A percentile compares a stretch with the other conserved stretches of the same genome.
These are phyloP conservation scores for Metarhizium sp. DNA, from an alignment of 2,329 filamentous ascomycete species.

Conservation along the genomic window DNA sequence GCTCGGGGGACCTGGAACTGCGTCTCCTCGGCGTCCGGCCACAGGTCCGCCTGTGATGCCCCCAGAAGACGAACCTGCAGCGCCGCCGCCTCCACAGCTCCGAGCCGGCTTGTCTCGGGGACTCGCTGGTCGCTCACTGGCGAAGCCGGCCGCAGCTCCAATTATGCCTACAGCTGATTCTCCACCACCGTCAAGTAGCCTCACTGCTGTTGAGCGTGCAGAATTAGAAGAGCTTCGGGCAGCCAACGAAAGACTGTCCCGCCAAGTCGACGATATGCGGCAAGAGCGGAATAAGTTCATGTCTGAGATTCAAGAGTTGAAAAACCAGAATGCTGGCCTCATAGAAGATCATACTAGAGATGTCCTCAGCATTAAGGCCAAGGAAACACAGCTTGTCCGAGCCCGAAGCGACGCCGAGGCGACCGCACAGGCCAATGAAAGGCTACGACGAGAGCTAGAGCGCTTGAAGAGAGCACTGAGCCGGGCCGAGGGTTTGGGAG, in stretches of 20 bases:
- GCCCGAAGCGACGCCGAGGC: conserved; percentile 84
- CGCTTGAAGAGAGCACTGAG: conserved; percentile 80
- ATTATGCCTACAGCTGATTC: conserved; percentile 42
- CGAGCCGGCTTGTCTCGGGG: conserved; percentile 65
- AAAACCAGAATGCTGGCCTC: conserved; percentile 91
- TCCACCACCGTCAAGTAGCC: conserved; percentile 51
- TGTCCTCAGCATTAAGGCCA: conserved; percentile 92
- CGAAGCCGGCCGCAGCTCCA: conserved; percentile 55
- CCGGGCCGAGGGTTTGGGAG: conserved; percentile 44
- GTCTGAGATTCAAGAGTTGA: conserved; percentile 86
- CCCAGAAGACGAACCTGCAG: conserved; percentile 47
- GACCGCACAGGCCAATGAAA: conserved; percentile 77
- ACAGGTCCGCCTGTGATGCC: conserved; percentile 38
- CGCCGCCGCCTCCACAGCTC: conserved; percentile 50
- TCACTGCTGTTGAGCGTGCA: conserved; percentile 75
- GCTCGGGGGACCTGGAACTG: conserved; percentile 36
- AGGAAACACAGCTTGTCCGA: conserved; percentile 92
- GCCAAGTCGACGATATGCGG: conserved; percentile 70
- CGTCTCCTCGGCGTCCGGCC: conserved; percentile 45
- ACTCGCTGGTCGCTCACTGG: conserved; percentile 75
- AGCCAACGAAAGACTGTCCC: conserved; percentile 69
- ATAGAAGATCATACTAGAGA: conserved; percentile 97
- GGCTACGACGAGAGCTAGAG: conserved; percentile 80
- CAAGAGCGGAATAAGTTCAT: conserved; percentile 72
- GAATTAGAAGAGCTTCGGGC: conserved; percentile 82